Base-by-base conservation (phyloP, 1,284 basidiomycete species). In the Hypsizygus ulmarius region DNA sequence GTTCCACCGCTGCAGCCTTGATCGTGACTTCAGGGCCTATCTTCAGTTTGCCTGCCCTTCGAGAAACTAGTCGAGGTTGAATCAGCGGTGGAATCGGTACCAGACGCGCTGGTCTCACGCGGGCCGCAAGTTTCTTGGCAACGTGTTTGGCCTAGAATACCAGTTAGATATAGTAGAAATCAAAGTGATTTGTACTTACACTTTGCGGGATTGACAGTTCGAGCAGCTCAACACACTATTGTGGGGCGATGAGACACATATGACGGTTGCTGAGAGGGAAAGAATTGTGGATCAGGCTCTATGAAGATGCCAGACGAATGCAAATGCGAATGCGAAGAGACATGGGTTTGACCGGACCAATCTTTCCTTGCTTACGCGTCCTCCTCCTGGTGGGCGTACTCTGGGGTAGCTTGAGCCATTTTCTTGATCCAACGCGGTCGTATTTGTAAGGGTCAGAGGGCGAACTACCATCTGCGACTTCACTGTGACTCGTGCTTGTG, bases 161-260 rank as follows among this genome's bases (percentile, higher is more conserved):
- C 39, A 42, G 27, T 39, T 27, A 52, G 35, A 47, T 57, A 27
- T 45, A 52, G 15, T 10, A 49, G 8, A 27, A 35, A 15, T 27
- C 1, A 42, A 50, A 37, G 29, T 48, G 33, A 50, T 42, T 28
- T 19, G 28, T 28, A 58, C 80, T 59, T 61, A 88, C n/a, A n/a
- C 89, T 73, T 96, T 93, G 49, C 93, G 84, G 45, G 81, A 75
- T 59, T 90, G 85, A 65, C 92, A 95, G 58, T 86, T 87, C 39
- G 85, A 81, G 61, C 92, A 95, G 49, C 88, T 90, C 32, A 87
- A 72, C 19, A 93, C 91, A 49, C 77, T 81, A 49, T 81, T 83
- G 62, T 89, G 77, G 8, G 90, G 88, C 28, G 87, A 75, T n/a
- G 87, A 85, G 53, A 85, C 82, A 60, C 87, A 91, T 11, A 82